Evolutionary conservation across 2,329 filamentous ascomycete species (phyloP).

Genomic region (Scedosporium boydii): DNA sequence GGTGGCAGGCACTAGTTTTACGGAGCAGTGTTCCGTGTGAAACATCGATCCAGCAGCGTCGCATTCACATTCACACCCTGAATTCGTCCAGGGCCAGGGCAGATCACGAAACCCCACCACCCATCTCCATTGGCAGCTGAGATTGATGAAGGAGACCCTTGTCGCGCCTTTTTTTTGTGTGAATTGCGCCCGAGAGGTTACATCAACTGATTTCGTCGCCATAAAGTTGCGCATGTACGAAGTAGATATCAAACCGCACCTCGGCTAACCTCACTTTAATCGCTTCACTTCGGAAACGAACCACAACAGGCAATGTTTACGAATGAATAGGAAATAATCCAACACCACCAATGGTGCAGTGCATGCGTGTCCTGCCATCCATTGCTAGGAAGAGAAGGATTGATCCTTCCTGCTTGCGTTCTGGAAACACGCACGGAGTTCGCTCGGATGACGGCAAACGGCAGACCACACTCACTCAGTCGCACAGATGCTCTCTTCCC

Average conservation of each 20-base stretch:
- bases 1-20: too few relatives aligned
- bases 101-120: too few relatives aligned
- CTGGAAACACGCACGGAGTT: not conserved
- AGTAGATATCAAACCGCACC: not conserved
- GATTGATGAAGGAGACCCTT: too few relatives aligned
- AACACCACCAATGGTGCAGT: too few relatives aligned
- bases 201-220: not conserved
- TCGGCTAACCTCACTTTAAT: not conserved
- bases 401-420: not conserved
- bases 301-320: not conserved
- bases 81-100: too few relatives aligned
- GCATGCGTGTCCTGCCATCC: not conserved
- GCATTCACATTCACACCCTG: too few relatives aligned
- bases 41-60: too few relatives aligned
- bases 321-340: not conserved
- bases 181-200: not conserved
- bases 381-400: not conserved
- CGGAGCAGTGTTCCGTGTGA: too few relatives aligned
- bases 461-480: not conserved
- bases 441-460: not conserved
- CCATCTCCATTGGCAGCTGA: too few relatives aligned
- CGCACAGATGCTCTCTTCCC: too few relatives aligned
- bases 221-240: not conserved
- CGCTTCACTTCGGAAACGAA: not conserved
- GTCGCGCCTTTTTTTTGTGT: too few relatives aligned